phyloP scores from a whole-genome alignment of 352 stramenopile genomes.

The Pythium plurisporium region DNA sequence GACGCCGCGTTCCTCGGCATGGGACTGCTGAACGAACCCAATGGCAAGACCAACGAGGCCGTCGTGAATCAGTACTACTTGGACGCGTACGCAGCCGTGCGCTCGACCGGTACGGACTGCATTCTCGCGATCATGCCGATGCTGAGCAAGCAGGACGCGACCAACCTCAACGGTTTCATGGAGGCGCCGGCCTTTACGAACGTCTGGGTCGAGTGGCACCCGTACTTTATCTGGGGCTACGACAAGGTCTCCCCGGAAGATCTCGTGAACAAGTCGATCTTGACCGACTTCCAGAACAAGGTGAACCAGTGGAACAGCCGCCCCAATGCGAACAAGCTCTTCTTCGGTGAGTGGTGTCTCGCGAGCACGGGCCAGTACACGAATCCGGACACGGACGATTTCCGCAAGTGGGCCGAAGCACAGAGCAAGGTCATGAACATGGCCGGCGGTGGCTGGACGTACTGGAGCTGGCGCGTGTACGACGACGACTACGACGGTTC shows the following conservation, averaged over 20 bases:
- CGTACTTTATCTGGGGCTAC: slow-evolving; percentile 82
- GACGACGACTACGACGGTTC: slow-evolving; percentile 45
- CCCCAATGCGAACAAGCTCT: slow-evolving; percentile 29
- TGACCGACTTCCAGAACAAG: slow-evolving; percentile 37
- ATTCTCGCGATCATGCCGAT: slow-evolving; percentile 52
- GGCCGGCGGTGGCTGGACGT: slow-evolving; percentile 57
- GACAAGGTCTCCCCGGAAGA: slow-evolving; percentile 47
- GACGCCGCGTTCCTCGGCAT: slow-evolving; percentile 70
- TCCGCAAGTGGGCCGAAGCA: slow-evolving; percentile 21
- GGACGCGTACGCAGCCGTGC: slow-evolving; percentile 56
- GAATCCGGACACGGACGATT: slow-evolving; percentile 41
- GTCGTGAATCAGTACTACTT: slow-evolving; percentile 76
- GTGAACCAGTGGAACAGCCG: slow-evolving; percentile 40
- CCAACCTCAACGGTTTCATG: slow-evolving; percentile 52
- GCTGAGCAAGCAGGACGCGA: slow-evolving; percentile 42
- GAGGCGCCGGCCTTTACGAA: slow-evolving; percentile 59
- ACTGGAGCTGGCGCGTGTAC: slow-evolving; percentile 72
- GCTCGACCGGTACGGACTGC: slow-evolving; percentile 46
- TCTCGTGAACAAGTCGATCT: slow-evolving; percentile 41
- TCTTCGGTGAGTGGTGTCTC: slow-evolving; percentile 62
- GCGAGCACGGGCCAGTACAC: slow-evolving; percentile 56
- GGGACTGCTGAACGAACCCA: slow-evolving; percentile 70
- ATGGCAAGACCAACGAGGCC: slow-evolving; percentile 36
- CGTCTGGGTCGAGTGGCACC: slow-evolving; percentile 82
- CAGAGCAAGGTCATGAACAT: slow-evolving; percentile 30